phyloP scores from a whole-genome alignment of 1,284 basidiomycete species.

The Ceratobasidium sp. region DNA sequence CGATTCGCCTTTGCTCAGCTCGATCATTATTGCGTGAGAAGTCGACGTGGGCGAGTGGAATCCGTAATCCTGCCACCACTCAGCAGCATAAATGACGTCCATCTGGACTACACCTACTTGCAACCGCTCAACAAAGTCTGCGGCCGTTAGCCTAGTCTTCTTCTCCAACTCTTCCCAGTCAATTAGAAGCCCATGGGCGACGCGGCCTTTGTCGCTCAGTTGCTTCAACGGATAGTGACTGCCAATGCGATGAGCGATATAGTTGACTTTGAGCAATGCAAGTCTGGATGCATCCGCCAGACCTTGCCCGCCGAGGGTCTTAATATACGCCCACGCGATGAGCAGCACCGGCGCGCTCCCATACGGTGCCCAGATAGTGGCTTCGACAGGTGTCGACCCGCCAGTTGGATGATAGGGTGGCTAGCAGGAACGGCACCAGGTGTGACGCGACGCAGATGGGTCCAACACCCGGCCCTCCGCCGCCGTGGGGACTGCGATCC shows the following conservation, averaged over 20 bases:
- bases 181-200: conserved; percentile 94
- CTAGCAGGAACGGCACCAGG: conserved; percentile 90
- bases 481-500: conserved; percentile 86
- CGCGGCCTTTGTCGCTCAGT: conserved; percentile 87
- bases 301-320: conserved; percentile 94
- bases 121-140: conserved; percentile 94
- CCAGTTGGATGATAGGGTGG: conserved; percentile 82
- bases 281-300: conserved; percentile 84
- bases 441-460: conserved; percentile 96
- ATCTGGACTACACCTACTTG: conserved; percentile 58
- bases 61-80: conserved; percentile 68
- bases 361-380: conserved; percentile 90
- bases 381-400: conserved; percentile 77
- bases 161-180: conserved; percentile 96
- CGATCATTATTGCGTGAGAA: conserved; percentile 91
- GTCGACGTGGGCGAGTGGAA: conserved; percentile 93
- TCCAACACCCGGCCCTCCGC: conserved; percentile 94
- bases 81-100: neutral
- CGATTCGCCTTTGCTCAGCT: conserved; percentile 93
- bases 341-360: conserved; percentile 94
- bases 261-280: conserved; percentile 94
- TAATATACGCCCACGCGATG: conserved; percentile 98
- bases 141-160: conserved; percentile 85
- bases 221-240: conserved; percentile 89
- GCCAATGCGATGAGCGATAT: conserved; percentile 89